Percentiles rank a stretch among this genome's conserved stretches.
phyloP scores from a whole-genome alignment of 148 eudicot genomes.

The Rhododendron kiyosumense region DNA sequence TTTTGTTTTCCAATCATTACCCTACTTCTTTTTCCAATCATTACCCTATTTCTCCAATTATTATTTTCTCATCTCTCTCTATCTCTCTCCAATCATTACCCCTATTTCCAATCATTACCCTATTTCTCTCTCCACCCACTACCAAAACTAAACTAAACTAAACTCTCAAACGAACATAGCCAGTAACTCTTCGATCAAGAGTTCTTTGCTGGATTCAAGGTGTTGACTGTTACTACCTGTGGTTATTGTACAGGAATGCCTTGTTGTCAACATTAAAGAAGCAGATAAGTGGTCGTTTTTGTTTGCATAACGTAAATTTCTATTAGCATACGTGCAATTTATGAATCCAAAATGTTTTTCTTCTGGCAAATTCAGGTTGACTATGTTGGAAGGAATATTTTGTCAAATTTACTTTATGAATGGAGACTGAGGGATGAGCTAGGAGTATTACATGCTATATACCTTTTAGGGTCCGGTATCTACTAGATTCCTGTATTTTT shows the following conservation, averaged over 20 bases:
- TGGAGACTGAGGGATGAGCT: slow-evolving; percentile 95
- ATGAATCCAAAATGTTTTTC: neutral
- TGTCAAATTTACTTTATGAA: slow-evolving; percentile 70
- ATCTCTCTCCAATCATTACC: too few relatives aligned
- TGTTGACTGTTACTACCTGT: slow-evolving; percentile 55
- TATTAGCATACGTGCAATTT: neutral
- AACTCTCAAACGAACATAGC: too few relatives aligned
- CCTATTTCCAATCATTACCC: too few relatives aligned
- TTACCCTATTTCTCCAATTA: too few relatives aligned
- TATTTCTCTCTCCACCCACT: too few relatives aligned
- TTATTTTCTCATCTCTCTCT: too few relatives aligned
- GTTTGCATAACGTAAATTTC: neutral
- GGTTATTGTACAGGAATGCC: slow-evolving; percentile 82
- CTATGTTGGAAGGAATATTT: slow-evolving; percentile 64
- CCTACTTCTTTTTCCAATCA: too few relatives aligned
- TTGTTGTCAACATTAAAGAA: slow-evolving; percentile 66
- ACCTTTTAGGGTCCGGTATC: slow-evolving; percentile 86
- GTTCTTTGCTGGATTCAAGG: slow-evolving; percentile 64
- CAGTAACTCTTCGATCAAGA: slow-evolving; percentile 71
- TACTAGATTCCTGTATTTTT: slow-evolving; percentile 6
- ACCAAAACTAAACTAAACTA: too few relatives aligned
- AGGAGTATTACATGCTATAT: slow-evolving; percentile 80
- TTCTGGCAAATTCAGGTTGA: slow-evolving; percentile 53
- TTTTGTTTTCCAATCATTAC: too few relatives aligned
- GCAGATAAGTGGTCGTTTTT: slow-evolving; percentile 43